Conservation (phyloP, 225 moss, liverwort and hornwort genomes). For the Sphagnum tenellum region DNA sequence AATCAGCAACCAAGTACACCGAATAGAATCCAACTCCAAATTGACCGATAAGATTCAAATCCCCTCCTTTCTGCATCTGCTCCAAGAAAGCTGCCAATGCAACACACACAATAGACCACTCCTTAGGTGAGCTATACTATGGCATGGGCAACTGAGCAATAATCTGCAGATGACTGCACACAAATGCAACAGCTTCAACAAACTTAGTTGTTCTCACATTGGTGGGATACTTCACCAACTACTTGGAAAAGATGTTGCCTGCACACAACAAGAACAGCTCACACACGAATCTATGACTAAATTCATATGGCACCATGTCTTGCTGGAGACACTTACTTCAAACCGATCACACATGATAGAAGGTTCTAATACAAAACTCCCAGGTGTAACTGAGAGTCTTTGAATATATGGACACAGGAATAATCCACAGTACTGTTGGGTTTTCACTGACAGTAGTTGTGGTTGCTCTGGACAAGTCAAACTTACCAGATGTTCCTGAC, state of each 20-base stretch:
- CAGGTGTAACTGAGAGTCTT: no score
- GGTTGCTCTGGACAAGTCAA: no score
- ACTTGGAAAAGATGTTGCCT: not conserved
- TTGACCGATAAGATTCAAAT: slow-evolving; percentile 91
- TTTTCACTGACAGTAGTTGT: no score
- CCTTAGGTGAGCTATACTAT: no score
- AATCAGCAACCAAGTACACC: slow-evolving; percentile 87
- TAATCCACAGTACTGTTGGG: no score
- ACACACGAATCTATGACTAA: not conserved
- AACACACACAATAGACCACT: not conserved
- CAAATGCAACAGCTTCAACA: not conserved
- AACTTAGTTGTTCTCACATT: not conserved
- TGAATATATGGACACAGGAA: no score
- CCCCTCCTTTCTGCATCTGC: slow-evolving; percentile 94
- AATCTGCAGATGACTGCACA: not conserved
- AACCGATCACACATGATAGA: no score
- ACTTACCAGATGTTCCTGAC: slow-evolving; percentile 89
- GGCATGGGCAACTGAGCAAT: no score
- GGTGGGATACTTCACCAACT: not conserved
- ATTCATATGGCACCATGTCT: not conserved
- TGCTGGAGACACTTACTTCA: no score
- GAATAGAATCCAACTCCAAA: slow-evolving; percentile 99
- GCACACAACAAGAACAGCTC: not conserved
- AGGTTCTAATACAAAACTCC: no score
- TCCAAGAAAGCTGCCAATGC: slow-evolving; percentile 75